phyloP scores from a whole-genome alignment of 2,329 filamentous ascomycete species.

The Penicillium griseofulvum region DNA sequence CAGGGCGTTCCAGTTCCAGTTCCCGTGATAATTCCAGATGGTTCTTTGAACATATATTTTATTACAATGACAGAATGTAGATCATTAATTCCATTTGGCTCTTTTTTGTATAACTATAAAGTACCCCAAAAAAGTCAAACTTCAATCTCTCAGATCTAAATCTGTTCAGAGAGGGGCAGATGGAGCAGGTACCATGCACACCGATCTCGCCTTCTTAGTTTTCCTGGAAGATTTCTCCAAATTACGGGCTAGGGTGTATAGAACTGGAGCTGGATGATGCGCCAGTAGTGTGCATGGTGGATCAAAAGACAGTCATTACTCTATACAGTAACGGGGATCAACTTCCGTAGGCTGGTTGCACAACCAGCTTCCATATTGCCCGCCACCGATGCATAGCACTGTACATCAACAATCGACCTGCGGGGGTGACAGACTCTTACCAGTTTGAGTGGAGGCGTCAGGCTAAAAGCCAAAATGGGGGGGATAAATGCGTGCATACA shows the following conservation, averaged over 20 bases:
- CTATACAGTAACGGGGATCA: background rate
- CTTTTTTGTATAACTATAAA: background rate
- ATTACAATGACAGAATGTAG: background rate
- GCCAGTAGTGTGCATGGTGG: constrained; percentile 1
- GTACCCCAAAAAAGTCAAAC: background rate
- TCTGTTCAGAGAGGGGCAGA: background rate
- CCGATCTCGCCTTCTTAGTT: background rate
- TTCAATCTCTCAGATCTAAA: background rate
- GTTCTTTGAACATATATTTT: background rate
- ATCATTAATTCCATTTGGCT: background rate
- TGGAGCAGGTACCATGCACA: constrained; percentile 1
- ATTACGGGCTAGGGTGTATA: background rate
- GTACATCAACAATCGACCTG: background rate
- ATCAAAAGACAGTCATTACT: background rate
- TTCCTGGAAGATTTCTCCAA: background rate
- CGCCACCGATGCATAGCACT: background rate
- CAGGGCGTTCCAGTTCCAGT: background rate
- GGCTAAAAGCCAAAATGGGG: background rate
- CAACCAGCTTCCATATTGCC: background rate
- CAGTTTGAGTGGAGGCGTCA: background rate
- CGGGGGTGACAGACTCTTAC: background rate
- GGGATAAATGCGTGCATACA: constrained; percentile 2
- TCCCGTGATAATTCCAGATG: background rate
- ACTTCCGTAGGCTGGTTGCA: background rate
- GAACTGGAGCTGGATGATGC: background rate